A percentile compares a stretch with the other conserved stretches of the same genome.
Conservation (phyloP, 371 early-diverging fungal genomes). For the Sporodiniella umbellata region DNA sequence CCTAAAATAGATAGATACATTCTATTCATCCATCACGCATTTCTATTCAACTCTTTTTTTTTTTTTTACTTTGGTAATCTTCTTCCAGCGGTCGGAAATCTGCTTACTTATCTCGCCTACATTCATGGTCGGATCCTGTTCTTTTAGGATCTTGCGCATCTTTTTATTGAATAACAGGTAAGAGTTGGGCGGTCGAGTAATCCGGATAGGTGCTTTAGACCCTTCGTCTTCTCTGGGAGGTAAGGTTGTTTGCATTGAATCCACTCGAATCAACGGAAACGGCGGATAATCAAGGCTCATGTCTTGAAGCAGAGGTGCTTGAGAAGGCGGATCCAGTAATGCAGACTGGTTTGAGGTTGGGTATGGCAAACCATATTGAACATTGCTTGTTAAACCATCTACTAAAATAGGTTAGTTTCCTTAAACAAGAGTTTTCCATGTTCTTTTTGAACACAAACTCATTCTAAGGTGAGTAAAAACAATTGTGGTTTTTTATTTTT, state of each 20-base stretch:
- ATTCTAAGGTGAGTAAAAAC: neutral
- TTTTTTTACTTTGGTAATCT: slow-evolving; percentile 30
- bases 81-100: slow-evolving; percentile 60
- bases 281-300: slow-evolving; percentile 15
- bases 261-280: slow-evolving; percentile 28
- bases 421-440: neutral
- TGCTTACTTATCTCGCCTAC: slow-evolving; percentile 65
- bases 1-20: slow-evolving; percentile 4
- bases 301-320: neutral
- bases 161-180: slow-evolving; percentile 65
- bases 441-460: neutral
- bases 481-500: too few relatives aligned
- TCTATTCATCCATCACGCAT: too few relatives aligned
- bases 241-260: slow-evolving; percentile 18
- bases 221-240: slow-evolving; percentile 7
- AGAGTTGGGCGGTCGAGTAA: slow-evolving; percentile 68
- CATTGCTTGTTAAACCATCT: slow-evolving; percentile 19
- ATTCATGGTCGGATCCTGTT: slow-evolving; percentile 62
- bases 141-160: slow-evolving; percentile 58
- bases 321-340: slow-evolving; percentile 6
- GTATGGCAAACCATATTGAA: slow-evolving; percentile 20
- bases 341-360: slow-evolving; percentile 17
- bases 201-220: slow-evolving; percentile 26
- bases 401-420: neutral
- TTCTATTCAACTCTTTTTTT: too few relatives aligned